Evolutionary conservation across 2,329 filamentous ascomycete species (phyloP), one percentile per base, ranked within the genome.

Genomic region (Xylariales sp.): DNA sequence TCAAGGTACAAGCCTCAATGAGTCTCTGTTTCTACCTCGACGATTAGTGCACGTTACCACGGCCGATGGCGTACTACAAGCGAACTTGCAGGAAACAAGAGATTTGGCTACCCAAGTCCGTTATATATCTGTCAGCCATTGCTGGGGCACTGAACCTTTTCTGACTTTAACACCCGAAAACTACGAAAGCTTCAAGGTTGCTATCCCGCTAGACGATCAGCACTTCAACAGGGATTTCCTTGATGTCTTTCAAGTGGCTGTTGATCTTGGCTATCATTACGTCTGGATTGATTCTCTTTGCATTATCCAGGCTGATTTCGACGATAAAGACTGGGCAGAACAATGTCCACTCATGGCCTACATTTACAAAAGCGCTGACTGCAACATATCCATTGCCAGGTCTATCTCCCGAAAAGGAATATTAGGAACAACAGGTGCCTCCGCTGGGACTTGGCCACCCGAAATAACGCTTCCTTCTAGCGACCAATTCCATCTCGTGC

Each of bases 291-390:
- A 39, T 10, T 39, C 36, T 39, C 36, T 39, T 10, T 39, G 36
- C 36, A 39, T 39, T 10, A 46, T 46, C 7, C 43, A 46, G 14
- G 43, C 6, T 14, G 43, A 46, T 46, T 46, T 14, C n/a, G 43
- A 14, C 12, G 8, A 18, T 9, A 39, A 39, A 10, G 36, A 39
- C 43, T 46, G 43, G 43, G 43, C n/a, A n/a, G 43, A 46, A 46
- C 43, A 46, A 46, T 46, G 43, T 46, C 43, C 43, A 7, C 43
- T 46, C 43, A 46, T 46, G 43, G 43, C 43, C n/a, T 16, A 46
- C n/a, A 46, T 46, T 3, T 46, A 46, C 14, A 46, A 14, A 46
- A 14, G 14, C 7, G 43, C 43, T 14, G 43, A 46, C 12, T 46
- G 3, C 14, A 46, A 46, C 43, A 46, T 46, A 46, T 10, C 43